Percentiles rank a stretch among this genome's conserved stretches.
These are phyloP conservation scores for Lepidopterella palustris DNA, from an alignment of 495 filamentous ascomycete species.

Conservation along the genomic window DNA sequence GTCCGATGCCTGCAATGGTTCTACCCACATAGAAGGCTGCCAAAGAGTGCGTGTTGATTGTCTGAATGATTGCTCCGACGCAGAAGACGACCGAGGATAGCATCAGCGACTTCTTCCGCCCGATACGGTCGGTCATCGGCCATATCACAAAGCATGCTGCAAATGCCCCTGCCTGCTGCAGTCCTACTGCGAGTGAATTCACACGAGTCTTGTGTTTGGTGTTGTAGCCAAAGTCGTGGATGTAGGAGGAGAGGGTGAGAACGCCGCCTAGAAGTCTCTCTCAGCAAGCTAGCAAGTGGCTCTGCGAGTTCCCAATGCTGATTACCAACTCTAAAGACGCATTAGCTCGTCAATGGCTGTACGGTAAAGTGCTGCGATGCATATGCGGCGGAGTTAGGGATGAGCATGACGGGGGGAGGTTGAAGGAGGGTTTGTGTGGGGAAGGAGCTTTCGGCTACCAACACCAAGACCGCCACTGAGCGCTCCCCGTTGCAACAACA, in stretches of 20 bases:
- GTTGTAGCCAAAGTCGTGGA: constrained; percentile 33
- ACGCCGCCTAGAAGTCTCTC: constrained; percentile 29
- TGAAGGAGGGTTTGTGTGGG: not conserved
- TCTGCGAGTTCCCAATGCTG: constrained; percentile 23
- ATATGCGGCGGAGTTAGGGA: not conserved
- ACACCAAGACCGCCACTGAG: not conserved
- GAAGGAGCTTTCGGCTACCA: not conserved
- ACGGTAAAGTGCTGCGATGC: not conserved
- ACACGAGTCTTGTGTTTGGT: constrained; percentile 23
- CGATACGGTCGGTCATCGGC: constrained; percentile 37
- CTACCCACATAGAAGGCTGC: constrained; percentile 39
- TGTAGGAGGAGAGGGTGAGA: constrained; percentile 32
- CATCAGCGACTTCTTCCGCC: constrained; percentile 37
- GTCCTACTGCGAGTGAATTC: constrained; percentile 24
- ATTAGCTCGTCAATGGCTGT: not conserved
- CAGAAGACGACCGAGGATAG: constrained; percentile 37
- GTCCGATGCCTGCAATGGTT: constrained; percentile 49
- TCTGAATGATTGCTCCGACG: constrained; percentile 38
- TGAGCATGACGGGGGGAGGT: not conserved
- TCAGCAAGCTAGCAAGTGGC: not conserved
- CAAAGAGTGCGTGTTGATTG: constrained; percentile 35
- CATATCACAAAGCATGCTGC: constrained; percentile 38
- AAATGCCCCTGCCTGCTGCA: constrained; percentile 32
- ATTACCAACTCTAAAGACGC: constrained; percentile 8
- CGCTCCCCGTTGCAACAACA: too few species aligned